phyloP scores from a whole-genome alignment of 306 rosid species.

The Trifolium pratense region DNA sequence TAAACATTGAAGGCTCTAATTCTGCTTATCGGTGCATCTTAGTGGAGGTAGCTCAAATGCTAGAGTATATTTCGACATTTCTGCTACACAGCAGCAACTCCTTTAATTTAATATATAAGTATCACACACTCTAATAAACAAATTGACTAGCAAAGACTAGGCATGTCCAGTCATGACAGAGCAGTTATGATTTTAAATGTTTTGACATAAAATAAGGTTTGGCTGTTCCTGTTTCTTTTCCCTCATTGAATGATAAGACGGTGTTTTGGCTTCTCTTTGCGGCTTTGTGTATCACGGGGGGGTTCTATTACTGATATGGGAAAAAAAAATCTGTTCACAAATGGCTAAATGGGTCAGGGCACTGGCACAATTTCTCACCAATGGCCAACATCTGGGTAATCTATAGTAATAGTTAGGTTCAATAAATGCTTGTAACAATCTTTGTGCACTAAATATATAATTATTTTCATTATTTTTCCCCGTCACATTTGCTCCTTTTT shows the following conservation, averaged over 20 bases:
- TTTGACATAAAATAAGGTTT: not conserved
- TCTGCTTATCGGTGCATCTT: too few species aligned
- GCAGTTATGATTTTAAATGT: not conserved
- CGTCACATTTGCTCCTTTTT: conserved; percentile 3
- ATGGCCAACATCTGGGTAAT: not conserved
- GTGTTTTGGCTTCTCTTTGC: not conserved
- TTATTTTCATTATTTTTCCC: conserved; percentile 1
- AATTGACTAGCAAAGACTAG: too few species aligned
- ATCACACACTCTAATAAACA: too few species aligned
- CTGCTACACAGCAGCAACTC: too few species aligned
- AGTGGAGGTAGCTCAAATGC: too few species aligned
- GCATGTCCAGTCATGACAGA: not conserved
- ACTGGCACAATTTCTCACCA: not conserved
- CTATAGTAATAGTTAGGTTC: not conserved
- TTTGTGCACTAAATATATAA: not conserved
- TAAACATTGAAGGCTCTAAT: too few species aligned
- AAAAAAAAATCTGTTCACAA: not conserved
- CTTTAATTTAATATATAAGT: too few species aligned
- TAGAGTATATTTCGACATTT: too few species aligned
- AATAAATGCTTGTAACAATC: not conserved
- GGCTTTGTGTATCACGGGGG: not conserved
- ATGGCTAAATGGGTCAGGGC: not conserved
- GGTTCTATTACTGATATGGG: not conserved
- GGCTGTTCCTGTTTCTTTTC: not conserved
- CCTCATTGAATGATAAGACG: not conserved